These are phyloP conservation scores for Cryptosporidium sp. DNA, from an alignment of 169 alveolate genomes.

Conservation along the genomic window DNA sequence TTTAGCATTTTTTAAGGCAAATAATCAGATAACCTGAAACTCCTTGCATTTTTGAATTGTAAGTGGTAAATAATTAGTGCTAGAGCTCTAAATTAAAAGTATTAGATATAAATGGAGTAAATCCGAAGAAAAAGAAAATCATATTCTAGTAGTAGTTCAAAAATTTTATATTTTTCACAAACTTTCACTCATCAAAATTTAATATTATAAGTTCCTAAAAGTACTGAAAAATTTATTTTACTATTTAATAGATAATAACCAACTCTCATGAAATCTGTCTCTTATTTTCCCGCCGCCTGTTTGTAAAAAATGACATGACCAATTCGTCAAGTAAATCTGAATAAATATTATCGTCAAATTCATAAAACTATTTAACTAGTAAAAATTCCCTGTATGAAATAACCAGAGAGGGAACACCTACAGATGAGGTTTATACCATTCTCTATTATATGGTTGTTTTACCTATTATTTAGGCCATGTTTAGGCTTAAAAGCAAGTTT, in stretches of 20 bases:
- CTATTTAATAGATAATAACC: too few species aligned
- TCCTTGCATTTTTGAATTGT: too few species aligned
- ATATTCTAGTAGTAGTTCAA: too few species aligned
- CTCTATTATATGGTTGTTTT: background rate
- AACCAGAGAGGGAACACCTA: background rate
- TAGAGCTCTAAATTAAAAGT: too few species aligned
- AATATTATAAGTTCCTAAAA: background rate
- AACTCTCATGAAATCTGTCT: background rate
- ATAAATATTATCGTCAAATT: background rate
- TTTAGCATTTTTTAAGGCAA: too few species aligned
- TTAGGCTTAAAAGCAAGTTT: background rate
- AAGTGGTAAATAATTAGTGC: too few species aligned
- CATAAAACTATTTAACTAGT: background rate
- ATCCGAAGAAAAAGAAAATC: too few species aligned
- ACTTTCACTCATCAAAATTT: too few species aligned
- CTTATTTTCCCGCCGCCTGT: background rate
- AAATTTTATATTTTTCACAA: too few species aligned
- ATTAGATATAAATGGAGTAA: too few species aligned
- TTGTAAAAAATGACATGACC: slow-evolving; percentile 13
- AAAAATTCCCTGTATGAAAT: background rate
- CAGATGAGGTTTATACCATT: background rate
- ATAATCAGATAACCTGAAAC: too few species aligned
- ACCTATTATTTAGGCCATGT: background rate
- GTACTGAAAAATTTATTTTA: too few species aligned
- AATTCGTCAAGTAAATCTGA: background rate